Percentiles rank a stretch among this genome's conserved stretches.
Conservation (phyloP, 2,329 filamentous ascomycete genomes). For the Diaporthe capsici region DNA sequence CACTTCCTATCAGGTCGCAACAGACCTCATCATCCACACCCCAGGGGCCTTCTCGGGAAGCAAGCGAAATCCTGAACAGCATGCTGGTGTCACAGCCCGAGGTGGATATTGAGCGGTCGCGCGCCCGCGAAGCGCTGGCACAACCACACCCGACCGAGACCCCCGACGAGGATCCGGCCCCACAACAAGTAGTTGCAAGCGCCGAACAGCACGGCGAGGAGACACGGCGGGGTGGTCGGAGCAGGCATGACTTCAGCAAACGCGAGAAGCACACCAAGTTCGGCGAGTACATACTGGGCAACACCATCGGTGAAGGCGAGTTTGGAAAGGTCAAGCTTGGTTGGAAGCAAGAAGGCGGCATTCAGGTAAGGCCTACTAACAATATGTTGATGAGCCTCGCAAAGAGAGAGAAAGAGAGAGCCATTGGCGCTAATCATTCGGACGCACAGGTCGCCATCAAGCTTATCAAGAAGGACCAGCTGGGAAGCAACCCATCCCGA, state of each 20-base stretch:
- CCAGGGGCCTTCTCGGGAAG: conserved; percentile 77
- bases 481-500: conserved; percentile 89
- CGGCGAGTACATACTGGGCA: conserved; percentile 94
- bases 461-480: conserved; percentile 90
- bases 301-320: conserved; percentile 96
- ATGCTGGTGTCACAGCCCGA: conserved; percentile 83
- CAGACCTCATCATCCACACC: conserved; percentile 65
- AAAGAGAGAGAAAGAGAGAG: not conserved
- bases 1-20: conserved; percentile 62
- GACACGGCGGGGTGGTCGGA: conserved; percentile 64
- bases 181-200: conserved; percentile 60
- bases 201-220: conserved; percentile 59
- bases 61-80: conserved; percentile 83
- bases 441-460: conserved; percentile 88
- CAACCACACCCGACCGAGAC: conserved; percentile 56
- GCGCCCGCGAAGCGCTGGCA: conserved; percentile 76
- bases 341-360: conserved; percentile 95
- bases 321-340: conserved; percentile 99
- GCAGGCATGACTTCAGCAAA: conserved; percentile 72
- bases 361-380: conserved; percentile 69
- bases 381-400: conserved; percentile 39
- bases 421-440: conserved; percentile 13
- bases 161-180: conserved; percentile 61
- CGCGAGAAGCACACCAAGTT: conserved; percentile 87
- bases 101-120: conserved; percentile 79